These are phyloP conservation scores for Nicotiana noctiflora DNA, from an alignment of 257 asterid genomes.

Conservation along the genomic window DNA sequence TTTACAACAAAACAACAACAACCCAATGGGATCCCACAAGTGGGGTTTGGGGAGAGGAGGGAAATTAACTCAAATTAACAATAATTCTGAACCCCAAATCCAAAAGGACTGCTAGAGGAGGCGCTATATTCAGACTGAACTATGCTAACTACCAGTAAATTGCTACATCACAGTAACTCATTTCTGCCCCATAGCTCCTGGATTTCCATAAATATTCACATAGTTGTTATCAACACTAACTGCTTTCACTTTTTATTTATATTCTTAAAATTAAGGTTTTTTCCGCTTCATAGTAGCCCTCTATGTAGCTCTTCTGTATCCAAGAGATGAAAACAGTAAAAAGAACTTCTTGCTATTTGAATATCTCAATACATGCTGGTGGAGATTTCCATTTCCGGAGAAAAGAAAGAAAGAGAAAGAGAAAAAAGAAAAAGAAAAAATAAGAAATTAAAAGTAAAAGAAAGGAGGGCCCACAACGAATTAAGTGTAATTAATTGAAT, in stretches of 20 bases:
- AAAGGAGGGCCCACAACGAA: not conserved
- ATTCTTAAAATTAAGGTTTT: not conserved
- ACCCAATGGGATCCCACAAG: no score
- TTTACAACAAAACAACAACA: not conserved
- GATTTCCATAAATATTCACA: not conserved
- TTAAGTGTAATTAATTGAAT: not conserved
- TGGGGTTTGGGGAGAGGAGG: not conserved
- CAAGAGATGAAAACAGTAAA: constrained; percentile 1
- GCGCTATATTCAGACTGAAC: not conserved
- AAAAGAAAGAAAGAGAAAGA: not conserved
- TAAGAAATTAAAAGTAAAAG: not conserved
- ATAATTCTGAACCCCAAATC: not conserved
- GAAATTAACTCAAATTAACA: not conserved
- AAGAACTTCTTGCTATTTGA: not conserved
- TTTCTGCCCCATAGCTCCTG: not conserved
- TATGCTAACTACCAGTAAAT: not conserved
- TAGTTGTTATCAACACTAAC: constrained; percentile 1
- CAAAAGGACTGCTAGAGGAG: constrained; percentile 4
- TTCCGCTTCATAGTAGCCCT: not conserved
- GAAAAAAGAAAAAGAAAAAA: not conserved
- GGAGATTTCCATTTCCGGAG: not conserved
- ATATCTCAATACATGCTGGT: not conserved
- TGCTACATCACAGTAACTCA: not conserved
- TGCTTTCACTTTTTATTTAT: not conserved
- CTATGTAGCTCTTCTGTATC: not conserved